Evolutionary conservation across 1,139 yeast species (phyloP), one percentile per base, ranked within the genome.

Genomic region (Sugiyamaella xylanicola): DNA sequence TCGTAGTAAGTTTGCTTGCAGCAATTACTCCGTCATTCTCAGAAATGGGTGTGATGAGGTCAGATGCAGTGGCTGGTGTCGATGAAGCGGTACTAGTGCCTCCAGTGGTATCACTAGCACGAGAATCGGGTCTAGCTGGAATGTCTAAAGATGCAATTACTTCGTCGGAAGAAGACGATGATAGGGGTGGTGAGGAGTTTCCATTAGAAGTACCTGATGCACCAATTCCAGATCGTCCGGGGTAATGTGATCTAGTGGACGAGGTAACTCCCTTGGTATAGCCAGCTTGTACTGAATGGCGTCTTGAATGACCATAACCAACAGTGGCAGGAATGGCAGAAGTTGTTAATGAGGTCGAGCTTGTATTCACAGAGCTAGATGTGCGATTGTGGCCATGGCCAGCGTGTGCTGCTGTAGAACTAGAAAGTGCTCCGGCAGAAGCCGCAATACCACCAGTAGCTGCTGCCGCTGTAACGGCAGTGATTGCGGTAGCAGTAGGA

Each of bases 211-310:
- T 7, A 9, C 29, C 29, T n/a, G 45, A 11, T 13, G 45, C 32
- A 7, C 45, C 40, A 9, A 36, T 22, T 21, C 42, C 22, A 20
- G 36, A 17, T 27, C 25, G 41, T 1, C 50, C 45, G 41, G 55
- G 47, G 32, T 56, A 53, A 11, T 56, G 56, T 4, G 59, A 51
- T 36, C 51, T 36, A 11, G 55, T 27, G 9, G 39, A 32, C 19
- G 59, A 27, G 16, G 57, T 51, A 21, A 65, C 61, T 2, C 66
- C 67, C 48, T 64, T 64, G 2, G 59, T 50, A 55, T 63, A 63
- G 15, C 63, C 62, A 15, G 59, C 61, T 58, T 66, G 69, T 8
- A 66, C 65, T 4, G 70, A 66, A 52, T 66, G 69, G 20, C 69
- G 49, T 36, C 68, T 62, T 16, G 63, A 53, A 52, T 66, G 66